Evolutionary conservation across 176 grass and related monocot genomes (phyloP), one percentile per base, ranked within the genome.

Genomic region (Cenchrus purpureus): DNA sequence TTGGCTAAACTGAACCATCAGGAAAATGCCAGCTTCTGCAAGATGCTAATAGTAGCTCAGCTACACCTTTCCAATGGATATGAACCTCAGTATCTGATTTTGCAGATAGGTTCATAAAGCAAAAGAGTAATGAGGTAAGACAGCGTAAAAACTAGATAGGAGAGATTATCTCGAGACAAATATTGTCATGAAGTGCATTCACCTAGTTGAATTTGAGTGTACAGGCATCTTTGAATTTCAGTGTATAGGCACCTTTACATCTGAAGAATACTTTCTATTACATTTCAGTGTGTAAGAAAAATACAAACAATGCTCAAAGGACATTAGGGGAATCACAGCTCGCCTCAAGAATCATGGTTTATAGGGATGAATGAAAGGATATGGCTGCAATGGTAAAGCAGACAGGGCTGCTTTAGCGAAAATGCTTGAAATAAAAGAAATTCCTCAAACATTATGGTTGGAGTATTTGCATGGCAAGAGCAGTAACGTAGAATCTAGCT

Each of bases 11-110:
- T 69, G 85, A 90, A 92, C 93, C 91, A 85, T 94, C 86, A 59
- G 77, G 20, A 79, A 82, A 86, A 82, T 95, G 82, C 81, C 85
- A 98, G 83, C 89, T 94, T 84, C 83, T 91, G 86, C 93, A 95
- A 83, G 89, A 90, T 49, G 91, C 77, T 68, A 98, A 84, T 46
- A 98, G 78, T 79, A 98, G 19, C 84, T 98, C 96, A 55, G 91
- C 96, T 82, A 93, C 96, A 60, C 96, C 96, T 92, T 98, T 98
- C 96, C 96, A 98, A 66, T 98, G 89, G 54, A 98, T 74, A 82
- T 86, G 85, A 83, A 98, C 86, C 57, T 78, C 66, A 45, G 65
- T 61, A 85, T 91, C 89, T 83, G 83, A 78, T 91, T 98, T 4
- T 44, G 6, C 4, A 83, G 79, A 82, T 65, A 9, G 57, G 19